These are phyloP conservation scores for Ballota nigra DNA, from an alignment of 257 asterid species.

Conservation along the genomic window DNA sequence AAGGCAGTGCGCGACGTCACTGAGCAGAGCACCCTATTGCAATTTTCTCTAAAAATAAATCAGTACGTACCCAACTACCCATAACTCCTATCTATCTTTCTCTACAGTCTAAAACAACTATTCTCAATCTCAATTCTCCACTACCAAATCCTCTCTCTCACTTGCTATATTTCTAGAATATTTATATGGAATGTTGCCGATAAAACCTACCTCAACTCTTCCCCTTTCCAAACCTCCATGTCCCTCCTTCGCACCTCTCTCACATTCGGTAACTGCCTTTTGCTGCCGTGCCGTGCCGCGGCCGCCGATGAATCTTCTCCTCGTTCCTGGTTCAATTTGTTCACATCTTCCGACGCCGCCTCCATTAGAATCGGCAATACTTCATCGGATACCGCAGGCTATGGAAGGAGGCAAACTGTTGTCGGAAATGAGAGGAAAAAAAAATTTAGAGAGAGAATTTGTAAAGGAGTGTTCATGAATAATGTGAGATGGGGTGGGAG, in stretches of 20 bases:
- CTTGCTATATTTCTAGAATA: neutral
- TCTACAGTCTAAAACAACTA: no score
- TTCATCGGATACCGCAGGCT: constrained; percentile 26
- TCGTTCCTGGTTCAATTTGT: constrained; percentile 43
- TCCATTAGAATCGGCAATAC: constrained; percentile 36
- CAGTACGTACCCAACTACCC: no score
- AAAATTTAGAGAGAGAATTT: no score
- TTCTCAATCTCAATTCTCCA: no score
- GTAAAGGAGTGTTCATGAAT: no score
- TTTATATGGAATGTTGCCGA: constrained; percentile 58
- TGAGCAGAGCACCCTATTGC: no score
- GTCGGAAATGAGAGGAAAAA: no score
- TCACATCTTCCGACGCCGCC: constrained; percentile 44
- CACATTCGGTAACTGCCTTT: constrained; percentile 26
- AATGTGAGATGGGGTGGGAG: no score
- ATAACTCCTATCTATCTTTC: no score
- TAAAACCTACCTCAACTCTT: constrained; percentile 45
- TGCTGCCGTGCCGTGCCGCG: constrained; percentile 55
- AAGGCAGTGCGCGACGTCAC: no score
- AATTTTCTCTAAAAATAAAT: no score
- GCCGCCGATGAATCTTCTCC: constrained; percentile 40
- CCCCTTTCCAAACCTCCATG: constrained; percentile 32
- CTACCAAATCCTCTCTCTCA: neutral
- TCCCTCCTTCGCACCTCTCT: constrained; percentile 23
- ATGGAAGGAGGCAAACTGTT: no score